phyloP scores from a whole-genome alignment of 768 basidiomycete species.

The Panellus pusillus region DNA sequence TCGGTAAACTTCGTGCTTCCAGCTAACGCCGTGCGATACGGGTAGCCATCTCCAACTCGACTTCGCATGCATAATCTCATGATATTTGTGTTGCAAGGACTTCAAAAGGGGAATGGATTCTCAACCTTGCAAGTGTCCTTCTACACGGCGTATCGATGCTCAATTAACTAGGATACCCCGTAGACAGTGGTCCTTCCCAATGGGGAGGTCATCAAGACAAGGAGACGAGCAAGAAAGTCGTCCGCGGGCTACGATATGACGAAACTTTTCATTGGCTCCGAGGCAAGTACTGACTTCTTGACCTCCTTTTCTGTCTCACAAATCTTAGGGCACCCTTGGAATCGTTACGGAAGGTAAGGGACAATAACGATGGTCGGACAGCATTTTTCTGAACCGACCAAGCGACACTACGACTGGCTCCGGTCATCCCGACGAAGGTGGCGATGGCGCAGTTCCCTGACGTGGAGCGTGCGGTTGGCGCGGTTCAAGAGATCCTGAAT shows the following conservation, averaged over 20 bases:
- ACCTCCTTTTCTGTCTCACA: not conserved
- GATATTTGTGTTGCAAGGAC: slow-evolving; percentile 35
- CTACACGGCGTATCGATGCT: no score
- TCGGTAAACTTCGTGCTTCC: not conserved
- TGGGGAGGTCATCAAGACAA: slow-evolving; percentile 87
- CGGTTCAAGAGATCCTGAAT: slow-evolving; percentile 79
- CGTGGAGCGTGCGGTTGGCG: slow-evolving; percentile 73
- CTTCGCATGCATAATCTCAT: not conserved
- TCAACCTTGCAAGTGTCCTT: slow-evolving; percentile 60
- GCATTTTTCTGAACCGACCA: not conserved
- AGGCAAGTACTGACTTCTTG: slow-evolving; percentile 29
- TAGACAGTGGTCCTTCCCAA: slow-evolving; percentile 84
- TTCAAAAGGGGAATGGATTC: slow-evolving; percentile 85
- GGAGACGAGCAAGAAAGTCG: slow-evolving; percentile 76
- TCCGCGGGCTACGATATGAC: slow-evolving; percentile 86
- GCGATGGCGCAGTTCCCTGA: slow-evolving; percentile 86
- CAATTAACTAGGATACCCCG: not conserved
- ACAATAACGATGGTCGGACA: not conserved
- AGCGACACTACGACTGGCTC: slow-evolving; percentile 84
- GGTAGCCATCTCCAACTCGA: slow-evolving; percentile 26
- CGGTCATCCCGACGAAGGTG: slow-evolving; percentile 78
- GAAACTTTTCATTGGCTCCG: slow-evolving; percentile 87
- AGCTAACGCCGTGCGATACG: slow-evolving; percentile 85
- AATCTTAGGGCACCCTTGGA: slow-evolving; percentile 18
- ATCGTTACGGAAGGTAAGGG: slow-evolving; percentile 20